These are phyloP conservation scores for Yamadazyma nakazawae DNA, from an alignment of 805 yeast genomes.

Conservation along the genomic window DNA sequence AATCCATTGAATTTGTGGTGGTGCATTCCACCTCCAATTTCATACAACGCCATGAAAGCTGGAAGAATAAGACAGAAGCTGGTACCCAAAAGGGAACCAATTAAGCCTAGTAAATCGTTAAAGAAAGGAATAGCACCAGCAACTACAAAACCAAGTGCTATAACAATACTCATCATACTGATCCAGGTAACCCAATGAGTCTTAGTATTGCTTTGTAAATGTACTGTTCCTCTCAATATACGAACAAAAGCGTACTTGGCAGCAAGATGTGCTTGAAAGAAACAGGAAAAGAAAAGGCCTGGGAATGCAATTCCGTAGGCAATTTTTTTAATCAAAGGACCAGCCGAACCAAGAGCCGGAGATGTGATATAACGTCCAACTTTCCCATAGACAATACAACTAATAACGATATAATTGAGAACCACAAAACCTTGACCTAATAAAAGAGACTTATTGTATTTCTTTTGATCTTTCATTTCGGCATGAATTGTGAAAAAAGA, in stretches of 20 bases:
- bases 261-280: slow-evolving; percentile 13
- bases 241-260: slow-evolving; percentile 13
- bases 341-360: slow-evolving; percentile 15
- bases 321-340: slow-evolving; percentile 10
- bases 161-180: slow-evolving; percentile 8
- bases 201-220: slow-evolving; percentile 11
- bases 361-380: slow-evolving; percentile 13
- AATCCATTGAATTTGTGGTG: not conserved
- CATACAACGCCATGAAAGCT: slow-evolving; percentile 10
- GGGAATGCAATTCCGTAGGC: slow-evolving; percentile 12
- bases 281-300: slow-evolving; percentile 12
- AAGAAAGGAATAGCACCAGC: slow-evolving; percentile 14
- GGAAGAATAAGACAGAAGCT: slow-evolving; percentile 10
- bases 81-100: slow-evolving; percentile 13
- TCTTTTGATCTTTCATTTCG: slow-evolving; percentile 11
- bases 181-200: slow-evolving; percentile 12
- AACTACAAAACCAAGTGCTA: slow-evolving; percentile 10
- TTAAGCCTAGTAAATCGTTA: slow-evolving; percentile 10
- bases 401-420: slow-evolving; percentile 10
- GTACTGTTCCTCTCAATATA: slow-evolving; percentile 9
- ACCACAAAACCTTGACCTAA: slow-evolving; percentile 14
- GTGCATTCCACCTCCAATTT: slow-evolving; percentile 5
- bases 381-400: slow-evolving; percentile 12
- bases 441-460: slow-evolving; percentile 9
- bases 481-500: slow-evolving; percentile 13